Base-by-base conservation (phyloP, 2,329 filamentous ascomycete genomes). In the Tolypocladium album region DNA sequence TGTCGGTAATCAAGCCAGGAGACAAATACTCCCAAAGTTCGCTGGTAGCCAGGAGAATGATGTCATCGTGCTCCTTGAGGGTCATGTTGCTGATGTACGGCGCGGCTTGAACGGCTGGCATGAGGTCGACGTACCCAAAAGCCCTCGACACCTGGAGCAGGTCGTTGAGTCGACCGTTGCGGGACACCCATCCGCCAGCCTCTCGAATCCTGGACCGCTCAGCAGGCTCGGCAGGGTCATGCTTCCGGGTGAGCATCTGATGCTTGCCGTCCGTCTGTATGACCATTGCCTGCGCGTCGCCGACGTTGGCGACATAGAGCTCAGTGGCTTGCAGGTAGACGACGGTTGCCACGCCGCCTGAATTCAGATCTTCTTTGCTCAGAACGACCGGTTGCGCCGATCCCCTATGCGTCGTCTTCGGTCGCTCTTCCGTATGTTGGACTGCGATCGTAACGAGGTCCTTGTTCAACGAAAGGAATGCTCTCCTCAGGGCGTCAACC, bases 21-120 rank as follows among this genome's bases (percentile, higher is more conserved):
- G 89, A 88, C 13, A 99, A 81, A 71, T 92, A 96, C 64, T 97
- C 92, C 94, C 94, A 99, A 12, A 99, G 82, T 70, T 99, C 93
- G 64, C 86, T 87, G 8, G 92, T 97, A 3, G 92, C 94, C 61
- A 99, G 81, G 58, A 99, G 77, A 58, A 99, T 88, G 76, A 96
- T 93, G 73, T 99, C 94, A 70, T 99, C 93, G 61, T 91, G 87
- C 64, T 97, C 91, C 56, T 86, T 87, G 59, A 97, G 82, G 1
- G 85, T 88, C 63, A 92, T 80, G 64, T 92, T 88, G 65, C 84
- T 83, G 57, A 96, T 87, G 68, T 96, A 82, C 2, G 94, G 94
- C 13, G 92, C 90, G 17, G 95, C 93, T 72, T 96, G 92, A 39
- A 99, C 89, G 8, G 92, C 88, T 2, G 94, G 94, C 79, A 96